Conservation (phyloP, 768 basidiomycete species). For the Amanita pallidorosea region DNA sequence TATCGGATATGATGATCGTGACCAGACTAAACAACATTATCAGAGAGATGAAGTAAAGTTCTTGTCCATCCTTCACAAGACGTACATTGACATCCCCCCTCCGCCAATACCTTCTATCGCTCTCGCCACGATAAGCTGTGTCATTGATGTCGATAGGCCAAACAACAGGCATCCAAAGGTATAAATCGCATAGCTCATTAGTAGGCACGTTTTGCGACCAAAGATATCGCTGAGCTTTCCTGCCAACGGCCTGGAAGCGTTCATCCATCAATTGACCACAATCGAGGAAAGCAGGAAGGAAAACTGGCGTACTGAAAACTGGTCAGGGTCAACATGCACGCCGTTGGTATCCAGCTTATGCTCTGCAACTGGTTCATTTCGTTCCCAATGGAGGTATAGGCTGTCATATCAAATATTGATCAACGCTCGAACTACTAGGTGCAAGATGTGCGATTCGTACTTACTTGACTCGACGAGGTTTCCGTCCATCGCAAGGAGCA, state of each 20-base stretch:
- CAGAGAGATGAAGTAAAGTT: too few species aligned
- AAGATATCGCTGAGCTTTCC: too few species aligned
- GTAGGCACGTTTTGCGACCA: too few species aligned
- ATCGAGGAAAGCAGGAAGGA: background rate
- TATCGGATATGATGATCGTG: constrained; percentile 56
- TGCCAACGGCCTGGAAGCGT: too few species aligned
- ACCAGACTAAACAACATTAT: constrained; percentile 29
- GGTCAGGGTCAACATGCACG: constrained; percentile 49
- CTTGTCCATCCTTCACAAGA: constrained; percentile 12
- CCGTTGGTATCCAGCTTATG: constrained; percentile 58
- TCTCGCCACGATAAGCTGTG: too few species aligned
- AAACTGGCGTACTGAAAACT: constrained; percentile 40
- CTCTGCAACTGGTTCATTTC: constrained; percentile 53
- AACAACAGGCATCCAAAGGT: too few species aligned
- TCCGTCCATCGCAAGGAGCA: constrained; percentile 37
- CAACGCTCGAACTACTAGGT: too few species aligned
- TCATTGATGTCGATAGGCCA: too few species aligned
- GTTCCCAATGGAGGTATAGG: constrained; percentile 45
- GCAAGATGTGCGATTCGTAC: constrained; percentile 1
- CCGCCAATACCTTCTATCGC: too few species aligned
- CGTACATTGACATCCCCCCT: too few species aligned
- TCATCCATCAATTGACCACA: too few species aligned
- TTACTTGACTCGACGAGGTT: constrained; percentile 40
- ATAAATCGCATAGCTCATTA: too few species aligned
- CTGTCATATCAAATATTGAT: constrained; percentile 13